Conservation (phyloP, 768 basidiomycete genomes). For the Cubamyces sp. region DNA sequence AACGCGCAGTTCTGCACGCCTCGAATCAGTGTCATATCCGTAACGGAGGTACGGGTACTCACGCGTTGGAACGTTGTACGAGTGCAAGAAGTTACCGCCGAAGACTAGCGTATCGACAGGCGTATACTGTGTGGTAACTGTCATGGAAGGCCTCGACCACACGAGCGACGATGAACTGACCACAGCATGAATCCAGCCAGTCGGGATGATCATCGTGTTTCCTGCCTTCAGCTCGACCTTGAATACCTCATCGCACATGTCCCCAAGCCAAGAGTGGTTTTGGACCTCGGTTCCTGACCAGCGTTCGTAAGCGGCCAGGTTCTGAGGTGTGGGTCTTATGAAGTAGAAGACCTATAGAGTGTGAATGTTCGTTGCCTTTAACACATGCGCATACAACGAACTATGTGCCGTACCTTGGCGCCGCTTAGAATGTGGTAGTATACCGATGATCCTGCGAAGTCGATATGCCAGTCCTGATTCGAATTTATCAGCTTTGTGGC, state of each 20-base stretch:
- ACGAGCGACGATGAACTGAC: conserved; percentile 48
- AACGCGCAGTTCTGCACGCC: conserved; percentile 73
- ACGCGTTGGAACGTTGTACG: conserved; percentile 88
- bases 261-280: conserved; percentile 87
- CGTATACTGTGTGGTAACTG: conserved; percentile 65
- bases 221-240: conserved; percentile 78
- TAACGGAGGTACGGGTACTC: conserved; percentile 34
- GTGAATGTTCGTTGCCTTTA: neutral
- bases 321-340: conserved; percentile 84
- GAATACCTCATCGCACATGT: conserved; percentile 88
- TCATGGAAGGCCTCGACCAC: conserved; percentile 9
- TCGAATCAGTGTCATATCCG: neutral
- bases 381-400: neutral
- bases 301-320: conserved; percentile 87
- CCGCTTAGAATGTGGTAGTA: conserved; percentile 94
- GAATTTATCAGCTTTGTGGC: conserved; percentile 1
- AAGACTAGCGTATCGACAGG: conserved; percentile 93
- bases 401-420: conserved; percentile 60
- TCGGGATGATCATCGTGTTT: conserved; percentile 93
- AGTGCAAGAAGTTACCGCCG: conserved; percentile 97
- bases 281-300: conserved; percentile 96
- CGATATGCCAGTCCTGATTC: conserved; percentile 93
- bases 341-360: conserved; percentile 86
- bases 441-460: conserved; percentile 97
- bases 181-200: conserved; percentile 98